Evolutionary conservation across 495 filamentous ascomycete species (phyloP), one percentile per base, ranked within the genome.

Genomic region (Amniculicola lignicola): DNA sequence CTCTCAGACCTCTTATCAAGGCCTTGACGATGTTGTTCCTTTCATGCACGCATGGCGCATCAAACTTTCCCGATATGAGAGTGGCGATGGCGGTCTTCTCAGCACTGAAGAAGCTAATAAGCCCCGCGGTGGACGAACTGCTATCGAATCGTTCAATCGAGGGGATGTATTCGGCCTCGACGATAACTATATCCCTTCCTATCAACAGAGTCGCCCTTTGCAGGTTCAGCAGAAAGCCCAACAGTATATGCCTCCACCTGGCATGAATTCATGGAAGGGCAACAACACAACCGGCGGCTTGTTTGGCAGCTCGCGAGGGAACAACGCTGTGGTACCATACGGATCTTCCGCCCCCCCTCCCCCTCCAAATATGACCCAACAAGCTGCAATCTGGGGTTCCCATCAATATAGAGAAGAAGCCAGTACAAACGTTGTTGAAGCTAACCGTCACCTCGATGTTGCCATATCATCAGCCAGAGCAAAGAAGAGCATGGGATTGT

Each of bases 1-100:
- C 0, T 85, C 83, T 1, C 82, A 87, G 64, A 80, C 84, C 5
- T 75, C 76, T 4, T 87, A 83, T 62, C 75, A 78, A 10, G 79
- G 81, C 12, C 69, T 86, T 5, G 75, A 76, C 19, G 84, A 86
- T 41, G 67, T 67, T 9, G 77, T 82, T 4, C 85, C 85, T 1
- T 67, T 64, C 12, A 71, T 88, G 50, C 65, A 75, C 5, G 72
- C 82, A 0, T 88, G 85, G 85, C 76, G 77, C 43, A 70, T 88
- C 45, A 72, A 75, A 49, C 65, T 83, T 25, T 54, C 54, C 27
- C 62, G 37, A 6, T 42, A 57, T 55, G 4, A 49, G 43, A 29
- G 37, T 7, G 38, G 31, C 18, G 58, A 63, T 28, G 52, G 50
- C 5, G 67, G 57, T 27, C 33, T 62, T n/a, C 31, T 59, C 15